Base-by-base conservation (phyloP, 2,329 filamentous ascomycete species). In the Talaromyces sp. region DNA sequence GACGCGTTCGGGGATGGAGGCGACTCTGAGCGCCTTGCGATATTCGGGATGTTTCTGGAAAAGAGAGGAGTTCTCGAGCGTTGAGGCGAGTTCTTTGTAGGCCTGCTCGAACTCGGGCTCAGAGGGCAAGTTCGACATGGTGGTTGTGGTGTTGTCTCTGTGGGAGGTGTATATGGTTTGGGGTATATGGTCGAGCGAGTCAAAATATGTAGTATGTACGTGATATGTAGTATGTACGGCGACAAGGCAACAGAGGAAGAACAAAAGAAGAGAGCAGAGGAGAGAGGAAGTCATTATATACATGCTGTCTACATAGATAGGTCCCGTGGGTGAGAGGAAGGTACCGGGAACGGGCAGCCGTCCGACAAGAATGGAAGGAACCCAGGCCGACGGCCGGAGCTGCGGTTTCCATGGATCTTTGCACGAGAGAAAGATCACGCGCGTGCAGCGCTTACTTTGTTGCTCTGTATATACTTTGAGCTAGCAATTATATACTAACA, bases 81-180 rank as follows among this genome's bases (percentile, higher is more conserved):
- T 97, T 76, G 91, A 95, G 80, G 86, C 91, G 72, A 99, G 91
- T 88, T 99, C 94, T 80, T 93, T 92, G 88, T 96, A 96, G 76
- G 94, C 94, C 88, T 98, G 94, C 88, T 97, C 89, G 84, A 98
- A 98, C 85, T 99, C 94, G 76, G 95, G 94, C 88, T 98, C 94
- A 70, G 84, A 83, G 61, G 91, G 88, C 75, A 95, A 86, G 84
- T 95, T 90, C 72, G 93, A 91, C 91, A 96, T 95, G 71, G 34
- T 19, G 29, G 27, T 38, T 13, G 40, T 49, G 31, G 8, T 13
- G n/a, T 34, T 49, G 19, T 61, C 27, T 49, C 29, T 49, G 13
- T 34, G 29, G 25, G n/a, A 49, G 22, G 56, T 45, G 53, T 56
- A 56, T 56, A 53, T 31, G 25, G 7, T 17, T n/a, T 53, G 47